A percentile compares a stretch with the other conserved stretches of the same genome.
These are phyloP conservation scores for Letharia lupina DNA, from an alignment of 495 filamentous ascomycete genomes.

Conservation along the genomic window DNA sequence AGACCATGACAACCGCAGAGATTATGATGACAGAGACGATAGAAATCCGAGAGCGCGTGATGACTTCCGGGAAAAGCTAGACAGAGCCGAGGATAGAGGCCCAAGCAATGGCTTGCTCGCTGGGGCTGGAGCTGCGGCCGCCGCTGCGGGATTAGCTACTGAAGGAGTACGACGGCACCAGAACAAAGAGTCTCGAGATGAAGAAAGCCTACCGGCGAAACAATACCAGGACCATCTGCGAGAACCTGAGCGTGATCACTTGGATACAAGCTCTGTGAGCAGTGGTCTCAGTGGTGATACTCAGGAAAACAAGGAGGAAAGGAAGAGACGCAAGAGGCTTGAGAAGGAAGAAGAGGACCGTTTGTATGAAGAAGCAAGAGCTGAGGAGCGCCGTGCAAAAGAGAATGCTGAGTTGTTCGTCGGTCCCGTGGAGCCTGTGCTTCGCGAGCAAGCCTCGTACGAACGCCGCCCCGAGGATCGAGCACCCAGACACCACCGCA, in stretches of 20 bases:
- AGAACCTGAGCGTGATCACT: conserved; percentile 16
- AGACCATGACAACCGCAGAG: conserved; percentile 13
- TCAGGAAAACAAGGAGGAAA: neutral
- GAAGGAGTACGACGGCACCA: conserved; percentile 21
- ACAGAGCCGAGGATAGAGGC: conserved; percentile 16
- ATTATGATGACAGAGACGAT: conserved; percentile 13
- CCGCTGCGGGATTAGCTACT: conserved; percentile 22
- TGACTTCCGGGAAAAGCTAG: conserved; percentile 29
- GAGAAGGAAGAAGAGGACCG: conserved; percentile 18
- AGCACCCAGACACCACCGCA: conserved; percentile 14
- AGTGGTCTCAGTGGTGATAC: conserved; percentile 14
- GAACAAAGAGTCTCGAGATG: conserved; percentile 19
- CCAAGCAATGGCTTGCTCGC: conserved; percentile 15
- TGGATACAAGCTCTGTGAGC: conserved; percentile 21
- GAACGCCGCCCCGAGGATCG: conserved; percentile 22
- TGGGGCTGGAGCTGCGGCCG: conserved; percentile 20
- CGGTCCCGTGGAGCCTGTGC: conserved; percentile 11
- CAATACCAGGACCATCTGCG: conserved; percentile 13
- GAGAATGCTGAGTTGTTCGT: conserved; percentile 18
- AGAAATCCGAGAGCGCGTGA: conserved; percentile 21
- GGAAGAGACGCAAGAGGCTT: neutral
- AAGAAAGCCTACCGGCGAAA: conserved; percentile 10
- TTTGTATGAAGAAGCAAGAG: conserved; percentile 14
- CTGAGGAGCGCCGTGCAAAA: conserved; percentile 16
- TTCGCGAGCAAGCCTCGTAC: conserved; percentile 26